Conservation (phyloP, 2,329 filamentous ascomycete species). For the Acrodontium crateriforme region DNA sequence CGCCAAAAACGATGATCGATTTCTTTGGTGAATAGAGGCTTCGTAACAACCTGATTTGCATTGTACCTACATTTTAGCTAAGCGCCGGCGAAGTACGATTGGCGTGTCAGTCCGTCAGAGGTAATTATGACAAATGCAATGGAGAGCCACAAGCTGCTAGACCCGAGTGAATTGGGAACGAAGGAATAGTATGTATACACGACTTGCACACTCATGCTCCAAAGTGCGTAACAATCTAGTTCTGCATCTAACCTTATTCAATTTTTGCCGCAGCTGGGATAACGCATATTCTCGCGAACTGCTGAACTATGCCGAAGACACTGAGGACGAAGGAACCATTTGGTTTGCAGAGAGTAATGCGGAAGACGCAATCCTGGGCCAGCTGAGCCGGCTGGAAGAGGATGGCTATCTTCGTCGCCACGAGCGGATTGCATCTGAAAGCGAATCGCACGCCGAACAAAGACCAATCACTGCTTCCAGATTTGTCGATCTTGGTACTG, state of each 20-base stretch:
- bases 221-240: no score
- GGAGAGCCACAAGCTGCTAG: conserved; percentile 33
- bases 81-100: no score
- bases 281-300: conserved; percentile 58
- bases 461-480: conserved; percentile 26
- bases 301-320: conserved; percentile 55
- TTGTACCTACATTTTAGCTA: no score
- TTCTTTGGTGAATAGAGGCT: no score
- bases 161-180: conserved; percentile 70
- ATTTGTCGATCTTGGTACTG: conserved; percentile 81
- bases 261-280: conserved; percentile 33
- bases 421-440: conserved; percentile 1
- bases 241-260: conserved; percentile 4
- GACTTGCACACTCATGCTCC: conserved; percentile 2
- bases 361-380: conserved; percentile 62
- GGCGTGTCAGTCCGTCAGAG: no score
- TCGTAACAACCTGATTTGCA: no score
- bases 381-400: conserved; percentile 40
- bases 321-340: conserved; percentile 70
- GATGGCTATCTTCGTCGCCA: conserved; percentile 31
- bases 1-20: no score
- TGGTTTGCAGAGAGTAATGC: conserved; percentile 95
- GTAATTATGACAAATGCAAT: not conserved
- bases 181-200: conserved; percentile 66
- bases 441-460: not conserved